Conservation (phyloP, 805 yeast genomes). For the Dipodascopsis tothii region DNA sequence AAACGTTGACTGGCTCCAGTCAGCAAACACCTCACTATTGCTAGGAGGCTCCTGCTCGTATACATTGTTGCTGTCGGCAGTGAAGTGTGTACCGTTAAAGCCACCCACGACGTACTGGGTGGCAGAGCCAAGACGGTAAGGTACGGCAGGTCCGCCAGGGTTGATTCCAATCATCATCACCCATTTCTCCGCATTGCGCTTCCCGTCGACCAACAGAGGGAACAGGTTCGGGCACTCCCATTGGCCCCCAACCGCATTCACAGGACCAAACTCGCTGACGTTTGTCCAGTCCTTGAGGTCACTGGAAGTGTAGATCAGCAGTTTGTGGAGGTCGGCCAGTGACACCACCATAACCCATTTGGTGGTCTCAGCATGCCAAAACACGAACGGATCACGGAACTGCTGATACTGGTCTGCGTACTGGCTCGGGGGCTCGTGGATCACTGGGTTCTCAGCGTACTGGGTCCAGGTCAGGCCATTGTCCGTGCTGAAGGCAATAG, state of each 20-base stretch:
- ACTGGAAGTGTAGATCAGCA: conserved; percentile 4
- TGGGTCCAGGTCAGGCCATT: conserved; percentile 4
- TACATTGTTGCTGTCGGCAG: conserved; percentile 26
- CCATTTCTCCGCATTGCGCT: conserved; percentile 28
- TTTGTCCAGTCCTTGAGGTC: conserved; percentile 3
- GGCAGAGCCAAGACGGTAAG: conserved; percentile 29
- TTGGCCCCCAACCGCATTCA: conserved; percentile 30
- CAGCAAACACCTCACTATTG: conserved; percentile 2
- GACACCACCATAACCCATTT: conserved; percentile 12
- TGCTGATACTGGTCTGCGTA: conserved; percentile 7
- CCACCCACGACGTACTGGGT: conserved; percentile 39
- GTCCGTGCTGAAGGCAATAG: conserved; percentile 2
- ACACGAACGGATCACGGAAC: conserved; percentile 14
- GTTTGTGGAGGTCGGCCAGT: conserved; percentile 2
- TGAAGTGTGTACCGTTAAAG: conserved; percentile 36
- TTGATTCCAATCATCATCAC: conserved; percentile 36
- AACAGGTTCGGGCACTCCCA: conserved; percentile 39
- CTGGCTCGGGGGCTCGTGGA: conserved; percentile 1
- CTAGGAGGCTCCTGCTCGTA: background rate
- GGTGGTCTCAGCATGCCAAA: conserved; percentile 3
- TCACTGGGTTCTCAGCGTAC: conserved; percentile 3
- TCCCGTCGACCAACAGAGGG: conserved; percentile 29
- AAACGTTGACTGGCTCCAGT: conserved; percentile 25
- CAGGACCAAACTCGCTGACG: conserved; percentile 3
- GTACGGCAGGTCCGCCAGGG: conserved; percentile 38